A percentile compares a stretch with the other conserved stretches of the same genome.
Conservation (phyloP, 441 rosid species). For the Adansonia rubrostipa region DNA sequence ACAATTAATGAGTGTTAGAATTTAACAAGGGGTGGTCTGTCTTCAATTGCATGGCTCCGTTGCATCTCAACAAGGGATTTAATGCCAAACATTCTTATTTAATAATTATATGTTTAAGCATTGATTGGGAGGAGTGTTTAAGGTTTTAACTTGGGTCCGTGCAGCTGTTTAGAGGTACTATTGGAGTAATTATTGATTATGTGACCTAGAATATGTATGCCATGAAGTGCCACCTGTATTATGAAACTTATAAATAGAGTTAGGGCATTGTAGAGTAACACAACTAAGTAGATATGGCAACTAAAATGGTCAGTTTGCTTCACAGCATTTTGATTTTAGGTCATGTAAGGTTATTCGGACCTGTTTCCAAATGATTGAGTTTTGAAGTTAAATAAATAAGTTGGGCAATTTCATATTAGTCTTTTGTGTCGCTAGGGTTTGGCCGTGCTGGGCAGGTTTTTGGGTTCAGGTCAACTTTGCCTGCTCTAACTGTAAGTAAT, state of each 20-base stretch:
- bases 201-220: not conserved
- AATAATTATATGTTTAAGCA: not conserved
- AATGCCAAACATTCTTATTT: not conserved
- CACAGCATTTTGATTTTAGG: no score
- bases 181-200: conserved; percentile 3
- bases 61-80: not conserved
- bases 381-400: no score
- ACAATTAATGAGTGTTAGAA: conserved; percentile 4
- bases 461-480: no score
- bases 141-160: no score
- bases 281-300: no score
- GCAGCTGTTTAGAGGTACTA: not conserved
- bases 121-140: not conserved
- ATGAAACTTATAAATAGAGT: not conserved
- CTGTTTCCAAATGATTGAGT: no score
- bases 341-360: no score
- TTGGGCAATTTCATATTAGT: no score
- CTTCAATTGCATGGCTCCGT: not conserved
- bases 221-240: not conserved
- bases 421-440: no score
- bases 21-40: not conserved
- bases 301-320: no score
- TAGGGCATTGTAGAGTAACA: not conserved
- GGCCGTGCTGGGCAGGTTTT: no score
- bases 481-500: not conserved